phyloP scores from a whole-genome alignment of 768 basidiomycete genomes.

The Tulasnella sp. region DNA sequence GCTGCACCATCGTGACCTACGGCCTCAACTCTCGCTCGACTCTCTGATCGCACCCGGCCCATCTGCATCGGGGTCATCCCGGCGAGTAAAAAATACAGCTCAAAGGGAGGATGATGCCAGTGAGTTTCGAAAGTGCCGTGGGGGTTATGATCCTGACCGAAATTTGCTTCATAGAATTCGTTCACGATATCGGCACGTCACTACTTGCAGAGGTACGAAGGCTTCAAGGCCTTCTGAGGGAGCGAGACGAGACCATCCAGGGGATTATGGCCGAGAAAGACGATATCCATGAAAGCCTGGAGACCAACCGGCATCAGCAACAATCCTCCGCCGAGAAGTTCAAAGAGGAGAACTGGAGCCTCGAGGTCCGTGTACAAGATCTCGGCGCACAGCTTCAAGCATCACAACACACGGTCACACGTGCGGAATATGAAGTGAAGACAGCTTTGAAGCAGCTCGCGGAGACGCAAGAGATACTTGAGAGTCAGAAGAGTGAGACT shows the following conservation, averaged over 20 bases:
- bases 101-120: conserved; percentile 83
- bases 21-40: background rate
- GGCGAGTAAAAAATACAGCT: conserved; percentile 81
- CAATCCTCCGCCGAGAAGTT: conserved; percentile 70
- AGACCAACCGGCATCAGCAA: conserved; percentile 60
- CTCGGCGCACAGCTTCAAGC: conserved; percentile 58
- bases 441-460: conserved; percentile 65
- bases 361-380: conserved; percentile 86
- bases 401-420: conserved; percentile 49
- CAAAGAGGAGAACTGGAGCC: conserved; percentile 98
- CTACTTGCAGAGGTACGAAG: conserved; percentile 83
- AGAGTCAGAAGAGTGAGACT: conserved; percentile 75
- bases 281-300: conserved; percentile 64
- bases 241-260: conserved; percentile 87
- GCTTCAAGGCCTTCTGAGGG: conserved; percentile 77
- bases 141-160: background rate
- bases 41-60: conserved; percentile 34
- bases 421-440: conserved; percentile 73
- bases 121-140: conserved; percentile 30
- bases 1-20: no score
- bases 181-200: conserved; percentile 92
- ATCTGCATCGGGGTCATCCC: conserved; percentile 67
- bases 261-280: conserved; percentile 88
- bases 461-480: conserved; percentile 61
- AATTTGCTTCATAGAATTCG: conserved; percentile 57